Base-by-base conservation (phyloP, 345 rosid species). In the Limnanthes douglasii region DNA sequence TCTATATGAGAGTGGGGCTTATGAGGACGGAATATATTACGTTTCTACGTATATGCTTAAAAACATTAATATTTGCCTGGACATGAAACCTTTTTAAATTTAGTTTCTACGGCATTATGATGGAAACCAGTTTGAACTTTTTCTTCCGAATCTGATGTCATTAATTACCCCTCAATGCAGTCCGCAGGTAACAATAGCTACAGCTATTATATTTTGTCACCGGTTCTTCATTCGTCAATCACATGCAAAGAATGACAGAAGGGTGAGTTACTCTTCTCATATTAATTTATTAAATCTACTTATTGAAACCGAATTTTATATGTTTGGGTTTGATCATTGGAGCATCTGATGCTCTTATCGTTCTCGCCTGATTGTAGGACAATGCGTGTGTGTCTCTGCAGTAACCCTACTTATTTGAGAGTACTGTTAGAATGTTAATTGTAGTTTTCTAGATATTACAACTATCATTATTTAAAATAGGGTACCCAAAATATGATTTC, bases 121-220 rank as follows among this genome's bases (percentile, higher is more conserved):
- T n/a, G n/a, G n/a, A n/a, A 15, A 15, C 37, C 18, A 21, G 48
- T 34, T 48, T 43, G 36, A 12, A 36, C 0, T 18, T 47, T 34
- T 12, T 54, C 17, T 27, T 31, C 25, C 42, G 31, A 24, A 32
- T 0, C 32, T n/a, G 32, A 31, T 39, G 18, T 0, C 5, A 4
- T 56, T 57, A 43, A 50, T 57, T 21, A n/a, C 32, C 50, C 38
- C 28, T 17, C 38, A 10, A 33, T 79, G 69, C 73, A 90, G 98
- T 46, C 98, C 98, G 33, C 98, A 90, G 72, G 73, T 90, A 48
- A 90, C 98, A 17, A 90, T 90, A 48, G 98, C 98, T 23, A 90
- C 98, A 20, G 84, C 98, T 60, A 80, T 90, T 52, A 80, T 90
- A 39, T 90, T 90, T 64, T 90, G 95, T 56, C 95, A 90, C 34